Base-by-base conservation (phyloP, 805 yeast species). In the Nakazawaea holstii region DNA sequence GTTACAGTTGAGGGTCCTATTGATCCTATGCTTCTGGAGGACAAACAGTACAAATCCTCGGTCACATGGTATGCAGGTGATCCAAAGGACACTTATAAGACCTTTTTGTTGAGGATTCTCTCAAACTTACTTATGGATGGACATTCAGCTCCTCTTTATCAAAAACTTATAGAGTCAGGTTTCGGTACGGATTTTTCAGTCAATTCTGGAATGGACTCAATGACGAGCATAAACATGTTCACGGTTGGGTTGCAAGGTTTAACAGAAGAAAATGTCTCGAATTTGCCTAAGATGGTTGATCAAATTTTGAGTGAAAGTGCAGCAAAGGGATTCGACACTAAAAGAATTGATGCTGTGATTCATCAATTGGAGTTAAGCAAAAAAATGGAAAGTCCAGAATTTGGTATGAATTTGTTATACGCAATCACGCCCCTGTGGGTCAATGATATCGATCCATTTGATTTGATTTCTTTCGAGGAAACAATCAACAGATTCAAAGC, bases 61-160 rank as follows among this genome's bases (percentile, higher is more conserved):
- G 61, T 94, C 50, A 89, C 98, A 1, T 94, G 98, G 98, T 72
- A 79, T 52, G 79, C 87, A 52, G 96, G 96, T 7, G 66, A 74
- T 14, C 88, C 97, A 2, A 71, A 69, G 5, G 83, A 85, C 55
- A 72, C 75, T 8, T 84, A 86, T 57, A 84, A 81, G 45, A 70
- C 89, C 0, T 86, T 91, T 61, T 73, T 85, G 39, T 70, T 90
- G 73, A 84, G 82, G 49, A 68, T 90, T 8, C 66, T 90, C 41
- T 79, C 87, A 17, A 77, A 82, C 24, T 68, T 94, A 45, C 69
- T 94, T 31, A 77, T 84, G 54, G 96, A 88, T 60, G 98, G 98
- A 2, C 98, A 92, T 59, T 85, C 94, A 10, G 84, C 98, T 6
- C 92, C 95, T 6, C 72, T 94, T 47, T 88, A 91, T 64, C 88